These are phyloP conservation scores for Hypomontagnella submonticulosa DNA, from an alignment of 495 filamentous ascomycete species.

Conservation along the genomic window DNA sequence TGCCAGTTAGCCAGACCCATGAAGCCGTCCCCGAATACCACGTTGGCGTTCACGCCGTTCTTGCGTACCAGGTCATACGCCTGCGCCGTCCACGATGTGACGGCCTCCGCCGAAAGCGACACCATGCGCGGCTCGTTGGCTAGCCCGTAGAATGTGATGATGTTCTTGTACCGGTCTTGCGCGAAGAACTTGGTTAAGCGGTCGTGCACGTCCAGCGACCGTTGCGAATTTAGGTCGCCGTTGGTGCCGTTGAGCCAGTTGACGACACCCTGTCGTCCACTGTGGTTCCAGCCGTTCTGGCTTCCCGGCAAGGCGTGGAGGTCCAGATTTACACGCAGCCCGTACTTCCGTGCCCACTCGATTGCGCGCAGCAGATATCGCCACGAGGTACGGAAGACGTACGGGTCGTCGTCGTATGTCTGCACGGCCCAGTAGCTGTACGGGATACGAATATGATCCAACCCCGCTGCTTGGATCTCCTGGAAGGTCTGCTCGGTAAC, in stretches of 20 bases:
- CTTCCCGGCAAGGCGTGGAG: constrained; percentile 86
- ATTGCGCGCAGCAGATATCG: constrained; percentile 92
- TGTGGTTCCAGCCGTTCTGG: constrained; percentile 93
- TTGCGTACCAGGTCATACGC: constrained; percentile 73
- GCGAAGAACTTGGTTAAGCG: constrained; percentile 85
- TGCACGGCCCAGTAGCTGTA: constrained; percentile 96
- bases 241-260: constrained; percentile 82
- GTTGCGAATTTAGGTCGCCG: constrained; percentile 72
- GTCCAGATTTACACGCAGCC: constrained; percentile 93
- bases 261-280: constrained; percentile 76
- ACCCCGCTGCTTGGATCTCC: constrained; percentile 85
- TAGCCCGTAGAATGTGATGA: constrained; percentile 85
- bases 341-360: constrained; percentile 93
- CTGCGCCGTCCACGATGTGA: constrained; percentile 75
- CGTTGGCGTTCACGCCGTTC: constrained; percentile 72
- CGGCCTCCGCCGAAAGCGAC: constrained; percentile 63
- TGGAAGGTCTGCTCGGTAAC: constrained; percentile 83
- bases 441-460: constrained; percentile 95
- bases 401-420: constrained; percentile 87
- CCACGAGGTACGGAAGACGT: constrained; percentile 88
- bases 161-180: constrained; percentile 84
- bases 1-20: constrained; percentile 84
- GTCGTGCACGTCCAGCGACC: constrained; percentile 84
- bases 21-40: constrained; percentile 86
- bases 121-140: constrained; percentile 91